phyloP scores from a whole-genome alignment of 345 rosid species.

The Dipteronia dyeriana region DNA sequence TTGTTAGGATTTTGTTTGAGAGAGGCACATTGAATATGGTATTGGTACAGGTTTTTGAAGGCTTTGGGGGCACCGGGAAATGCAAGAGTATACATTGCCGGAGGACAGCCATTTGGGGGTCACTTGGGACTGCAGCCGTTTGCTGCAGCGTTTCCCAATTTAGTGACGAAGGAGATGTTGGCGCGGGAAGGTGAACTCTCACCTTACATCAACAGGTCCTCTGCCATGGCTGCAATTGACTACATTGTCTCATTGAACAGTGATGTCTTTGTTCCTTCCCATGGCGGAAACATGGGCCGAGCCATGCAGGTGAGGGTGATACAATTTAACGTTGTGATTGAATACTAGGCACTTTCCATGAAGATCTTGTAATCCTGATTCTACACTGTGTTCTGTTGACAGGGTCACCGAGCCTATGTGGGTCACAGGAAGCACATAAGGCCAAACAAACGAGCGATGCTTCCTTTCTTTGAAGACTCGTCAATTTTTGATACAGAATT shows the following conservation, averaged over 20 bases:
- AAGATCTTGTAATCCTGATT: background rate
- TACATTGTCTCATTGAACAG: conserved; percentile 71
- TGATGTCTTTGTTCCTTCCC: conserved; percentile 74
- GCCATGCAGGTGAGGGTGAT: conserved; percentile 54
- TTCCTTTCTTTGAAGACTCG: conserved; percentile 55
- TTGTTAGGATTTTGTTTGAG: background rate
- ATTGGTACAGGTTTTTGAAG: conserved; percentile 52
- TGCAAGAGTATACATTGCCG: conserved; percentile 61
- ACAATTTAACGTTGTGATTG: too few species aligned
- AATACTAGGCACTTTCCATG: background rate
- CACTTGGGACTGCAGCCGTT: conserved; percentile 58
- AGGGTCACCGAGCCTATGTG: conserved; percentile 75
- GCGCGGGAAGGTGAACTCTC: conserved; percentile 59
- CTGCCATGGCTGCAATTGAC: conserved; percentile 73
- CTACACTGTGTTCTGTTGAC: background rate
- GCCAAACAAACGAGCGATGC: conserved; percentile 69
- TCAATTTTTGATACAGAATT: conserved; percentile 55
- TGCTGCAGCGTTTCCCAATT: conserved; percentile 45
- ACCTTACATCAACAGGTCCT: conserved; percentile 54
- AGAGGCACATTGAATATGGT: background rate
- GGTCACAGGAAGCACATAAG: conserved; percentile 72
- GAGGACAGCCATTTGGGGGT: conserved; percentile 81
- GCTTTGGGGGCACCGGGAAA: conserved; percentile 63
- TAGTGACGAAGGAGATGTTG: conserved; percentile 58
- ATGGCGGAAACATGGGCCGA: conserved; percentile 88